These are phyloP conservation scores for Bretschneidera sinensis DNA, from an alignment of 345 rosid species.

Conservation along the genomic window DNA sequence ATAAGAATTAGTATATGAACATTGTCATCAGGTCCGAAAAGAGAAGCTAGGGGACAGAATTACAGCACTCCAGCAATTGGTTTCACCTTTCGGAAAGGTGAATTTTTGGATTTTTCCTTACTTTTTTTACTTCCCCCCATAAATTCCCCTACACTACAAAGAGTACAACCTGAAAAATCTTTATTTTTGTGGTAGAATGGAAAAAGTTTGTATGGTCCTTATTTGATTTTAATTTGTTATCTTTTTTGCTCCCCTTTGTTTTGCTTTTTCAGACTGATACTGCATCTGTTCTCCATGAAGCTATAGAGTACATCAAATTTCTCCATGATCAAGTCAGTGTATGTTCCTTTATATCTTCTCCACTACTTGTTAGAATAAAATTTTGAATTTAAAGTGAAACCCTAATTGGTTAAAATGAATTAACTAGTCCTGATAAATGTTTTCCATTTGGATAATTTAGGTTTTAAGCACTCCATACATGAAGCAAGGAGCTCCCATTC, in stretches of 20 bases:
- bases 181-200: constrained; percentile 10
- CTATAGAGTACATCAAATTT: constrained; percentile 71
- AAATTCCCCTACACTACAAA: too few species aligned
- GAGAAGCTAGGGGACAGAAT: constrained; percentile 97
- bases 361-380: neutral
- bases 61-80: constrained; percentile 93
- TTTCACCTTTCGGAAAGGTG: constrained; percentile 98
- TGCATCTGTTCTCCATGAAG: constrained; percentile 95
- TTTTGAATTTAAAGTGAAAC: too few species aligned
- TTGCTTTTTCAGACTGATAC: constrained; percentile 80
- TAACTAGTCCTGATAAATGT: neutral
- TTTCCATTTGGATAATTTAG: constrained; percentile 37
- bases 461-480: constrained; percentile 52
- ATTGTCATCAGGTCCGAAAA: constrained; percentile 60
- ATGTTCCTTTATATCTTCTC: constrained; percentile 17
- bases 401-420: too few species aligned
- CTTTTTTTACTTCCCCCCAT: constrained; percentile 13
- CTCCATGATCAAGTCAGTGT: constrained; percentile 78
- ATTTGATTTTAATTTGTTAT: neutral
- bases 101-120: constrained; percentile 1
- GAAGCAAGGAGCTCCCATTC: constrained; percentile 53
- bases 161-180: constrained; percentile 7
- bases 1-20: constrained; percentile 7
- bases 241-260: too few species aligned
- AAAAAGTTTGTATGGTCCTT: constrained; percentile 5